These are phyloP conservation scores for Saccharomycopsis selenospora DNA, from an alignment of 805 yeast genomes.

Conservation along the genomic window DNA sequence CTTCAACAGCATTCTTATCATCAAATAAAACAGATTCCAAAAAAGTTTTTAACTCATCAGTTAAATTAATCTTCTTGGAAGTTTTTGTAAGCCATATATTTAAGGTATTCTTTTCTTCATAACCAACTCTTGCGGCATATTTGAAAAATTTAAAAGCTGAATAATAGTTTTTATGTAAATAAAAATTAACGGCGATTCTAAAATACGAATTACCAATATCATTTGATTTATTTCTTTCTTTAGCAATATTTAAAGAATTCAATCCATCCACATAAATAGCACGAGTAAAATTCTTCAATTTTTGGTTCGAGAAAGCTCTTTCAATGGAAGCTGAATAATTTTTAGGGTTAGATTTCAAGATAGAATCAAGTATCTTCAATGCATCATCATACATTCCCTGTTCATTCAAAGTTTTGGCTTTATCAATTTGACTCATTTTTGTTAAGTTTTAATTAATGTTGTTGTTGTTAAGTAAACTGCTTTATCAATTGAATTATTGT, in stretches of 20 bases:
- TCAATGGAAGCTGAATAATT: constrained; percentile 43
- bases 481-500: too few relatives aligned
- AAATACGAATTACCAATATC: constrained; percentile 44
- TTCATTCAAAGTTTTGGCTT: constrained; percentile 40
- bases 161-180: constrained; percentile 35
- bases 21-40: constrained; percentile 5
- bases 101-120: constrained; percentile 38
- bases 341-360: constrained; percentile 36
- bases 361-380: constrained; percentile 32
- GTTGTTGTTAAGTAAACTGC: too few relatives aligned
- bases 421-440: constrained; percentile 35
- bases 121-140: constrained; percentile 36
- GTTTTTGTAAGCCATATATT: constrained; percentile 36
- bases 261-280: constrained; percentile 40
- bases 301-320: constrained; percentile 43
- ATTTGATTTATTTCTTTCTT: constrained; percentile 37
- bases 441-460: too few relatives aligned
- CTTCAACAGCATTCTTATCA: constrained; percentile 5
- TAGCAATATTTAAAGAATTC: constrained; percentile 40
- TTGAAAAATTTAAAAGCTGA: constrained; percentile 37
- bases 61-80: constrained; percentile 9
- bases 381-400: constrained; percentile 41
- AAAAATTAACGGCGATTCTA: constrained; percentile 42
- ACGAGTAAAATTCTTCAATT: constrained; percentile 38
- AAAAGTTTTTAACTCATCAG: constrained; percentile 2